These are phyloP conservation scores for Helenozyma rhizophorensis DNA, from an alignment of 805 yeast genomes.

Conservation along the genomic window DNA sequence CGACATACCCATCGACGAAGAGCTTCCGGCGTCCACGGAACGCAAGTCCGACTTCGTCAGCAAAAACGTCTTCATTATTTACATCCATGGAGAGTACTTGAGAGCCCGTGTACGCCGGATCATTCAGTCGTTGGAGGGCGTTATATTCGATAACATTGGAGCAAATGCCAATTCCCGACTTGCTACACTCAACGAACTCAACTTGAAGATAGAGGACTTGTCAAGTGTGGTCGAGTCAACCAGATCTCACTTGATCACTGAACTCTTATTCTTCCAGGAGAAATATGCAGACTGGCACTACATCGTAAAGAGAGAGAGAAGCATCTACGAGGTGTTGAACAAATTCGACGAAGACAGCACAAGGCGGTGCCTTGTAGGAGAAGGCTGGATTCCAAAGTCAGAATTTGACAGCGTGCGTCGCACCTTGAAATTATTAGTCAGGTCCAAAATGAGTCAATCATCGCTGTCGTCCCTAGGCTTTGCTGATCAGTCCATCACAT, in stretches of 20 bases:
- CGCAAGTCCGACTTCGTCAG: conserved; percentile 20
- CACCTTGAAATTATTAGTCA: conserved; percentile 41
- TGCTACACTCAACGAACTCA: conserved; percentile 27
- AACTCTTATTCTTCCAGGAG: conserved; percentile 34
- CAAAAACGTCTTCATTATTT: conserved; percentile 36
- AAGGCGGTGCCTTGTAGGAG: conserved; percentile 63
- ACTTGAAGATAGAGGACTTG: conserved; percentile 29
- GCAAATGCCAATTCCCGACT: conserved; percentile 25
- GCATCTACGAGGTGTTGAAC: conserved; percentile 57
- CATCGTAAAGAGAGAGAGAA: conserved; percentile 48
- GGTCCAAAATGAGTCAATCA: conserved; percentile 22
- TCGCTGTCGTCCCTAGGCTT: not conserved
- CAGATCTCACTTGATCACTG: conserved; percentile 33
- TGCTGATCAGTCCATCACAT: conserved; percentile 8
- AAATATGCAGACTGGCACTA: conserved; percentile 28
- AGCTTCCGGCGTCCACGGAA: conserved; percentile 10
- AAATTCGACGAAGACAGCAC: conserved; percentile 64
- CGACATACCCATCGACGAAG: conserved; percentile 30
- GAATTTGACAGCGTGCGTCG: conserved; percentile 38
- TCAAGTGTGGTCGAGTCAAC: conserved; percentile 31
- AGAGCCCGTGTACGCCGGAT: conserved; percentile 31
- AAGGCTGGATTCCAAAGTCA: conserved; percentile 68
- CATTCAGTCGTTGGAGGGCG: conserved; percentile 36
- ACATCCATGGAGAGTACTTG: conserved; percentile 38
- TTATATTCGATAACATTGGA: conserved; percentile 31